A percentile compares a stretch with the other conserved stretches of the same genome.
Evolutionary conservation across 2,329 filamentous ascomycete genomes (phyloP).

Genomic region (Phialophora tarda): DNA sequence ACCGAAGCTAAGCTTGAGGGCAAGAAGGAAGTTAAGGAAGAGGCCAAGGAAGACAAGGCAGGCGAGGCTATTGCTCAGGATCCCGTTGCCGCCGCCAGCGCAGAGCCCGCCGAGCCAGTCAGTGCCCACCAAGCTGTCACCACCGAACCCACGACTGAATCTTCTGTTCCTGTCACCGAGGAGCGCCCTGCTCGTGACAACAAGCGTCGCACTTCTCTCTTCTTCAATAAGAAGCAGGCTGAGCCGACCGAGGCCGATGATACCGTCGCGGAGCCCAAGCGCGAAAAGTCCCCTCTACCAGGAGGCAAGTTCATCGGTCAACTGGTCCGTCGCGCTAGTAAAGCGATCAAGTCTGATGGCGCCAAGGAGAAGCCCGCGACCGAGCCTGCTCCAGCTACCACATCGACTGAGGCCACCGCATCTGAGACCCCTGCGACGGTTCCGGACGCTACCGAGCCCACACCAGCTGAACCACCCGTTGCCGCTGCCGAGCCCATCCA

Average conservation of each 20-base stretch:
- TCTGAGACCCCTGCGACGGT: constrained; percentile 42
- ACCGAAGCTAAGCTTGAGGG: constrained; percentile 42
- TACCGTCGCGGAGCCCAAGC: constrained; percentile 54
- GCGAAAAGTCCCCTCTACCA: constrained; percentile 46
- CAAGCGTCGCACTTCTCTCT: constrained; percentile 60
- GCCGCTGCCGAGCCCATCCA: constrained; percentile 29
- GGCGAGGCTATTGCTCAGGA: constrained; percentile 37
- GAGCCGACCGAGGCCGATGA: constrained; percentile 52
- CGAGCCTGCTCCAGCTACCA: constrained; percentile 19
- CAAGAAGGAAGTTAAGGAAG: constrained; percentile 29
- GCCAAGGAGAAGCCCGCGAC: constrained; percentile 43
- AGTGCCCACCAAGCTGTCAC: constrained; percentile 5
- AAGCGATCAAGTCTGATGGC: constrained; percentile 51
- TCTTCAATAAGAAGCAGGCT: constrained; percentile 60
- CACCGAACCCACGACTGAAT: constrained; percentile 35
- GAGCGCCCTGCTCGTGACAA: constrained; percentile 49
- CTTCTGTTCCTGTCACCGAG: constrained; percentile 45
- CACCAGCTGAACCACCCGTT: constrained; percentile 31
- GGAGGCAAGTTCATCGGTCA: constrained; percentile 50
- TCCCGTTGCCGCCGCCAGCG: constrained; percentile 34
- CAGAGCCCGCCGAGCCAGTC: constrained; percentile 33
- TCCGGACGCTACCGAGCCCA: constrained; percentile 34
- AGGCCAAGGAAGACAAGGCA: constrained; percentile 40
- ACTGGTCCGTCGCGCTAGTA: constrained; percentile 57
- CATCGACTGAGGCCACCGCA: constrained; percentile 34